Evolutionary conservation across 805 yeast species (phyloP).

Genomic region (Grigorovia humatica): DNA sequence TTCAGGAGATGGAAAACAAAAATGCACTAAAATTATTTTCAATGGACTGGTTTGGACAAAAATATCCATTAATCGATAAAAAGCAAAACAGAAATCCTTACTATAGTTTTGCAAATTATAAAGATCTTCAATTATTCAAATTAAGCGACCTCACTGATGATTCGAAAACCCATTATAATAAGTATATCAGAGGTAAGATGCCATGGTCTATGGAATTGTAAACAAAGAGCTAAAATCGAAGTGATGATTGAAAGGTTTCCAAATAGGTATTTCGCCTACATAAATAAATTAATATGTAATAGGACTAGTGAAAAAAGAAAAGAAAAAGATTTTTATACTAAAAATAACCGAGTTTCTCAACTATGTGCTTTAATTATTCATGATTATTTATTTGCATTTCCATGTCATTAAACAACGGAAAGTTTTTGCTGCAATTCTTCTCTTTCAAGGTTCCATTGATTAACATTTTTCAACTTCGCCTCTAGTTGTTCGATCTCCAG

Average conservation of each 20-base stretch:
- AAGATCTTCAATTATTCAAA: constrained; percentile 3
- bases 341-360: neutral
- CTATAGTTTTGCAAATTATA: constrained; percentile 33
- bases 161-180: constrained; percentile 14
- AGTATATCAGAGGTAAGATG: constrained; percentile 18
- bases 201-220: constrained; percentile 20
- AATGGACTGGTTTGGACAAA: constrained; percentile 49
- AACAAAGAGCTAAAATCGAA: neutral
- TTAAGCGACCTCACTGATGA: constrained; percentile 8
- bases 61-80: constrained; percentile 36
- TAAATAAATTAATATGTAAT: no score
- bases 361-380: neutral
- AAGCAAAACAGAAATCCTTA: constrained; percentile 50
- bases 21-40: constrained; percentile 46
- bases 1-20: constrained; percentile 39
- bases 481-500: constrained; percentile 64
- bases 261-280: no score
- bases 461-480: constrained; percentile 47
- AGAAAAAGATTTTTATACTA: no score
- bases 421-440: constrained; percentile 38
- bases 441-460: constrained; percentile 50
- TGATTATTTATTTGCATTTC: no score
- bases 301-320: no score
- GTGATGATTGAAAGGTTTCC: no score
- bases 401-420: constrained; percentile 20